Conservation (phyloP, 257 asterid genomes). For the Solanum medicagineum region DNA sequence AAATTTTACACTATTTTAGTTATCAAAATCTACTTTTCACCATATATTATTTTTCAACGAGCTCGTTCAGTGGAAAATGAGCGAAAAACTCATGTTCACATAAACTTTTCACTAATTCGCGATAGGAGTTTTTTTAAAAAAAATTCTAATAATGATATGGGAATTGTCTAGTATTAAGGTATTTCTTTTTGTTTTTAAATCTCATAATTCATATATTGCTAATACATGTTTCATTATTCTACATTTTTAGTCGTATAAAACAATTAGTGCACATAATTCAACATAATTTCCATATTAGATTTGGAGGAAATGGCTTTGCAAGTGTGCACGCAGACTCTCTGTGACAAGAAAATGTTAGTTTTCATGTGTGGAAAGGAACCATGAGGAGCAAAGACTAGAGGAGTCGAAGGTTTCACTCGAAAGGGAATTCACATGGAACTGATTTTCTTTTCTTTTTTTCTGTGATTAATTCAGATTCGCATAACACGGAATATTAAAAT, state of each 20-base stretch:
- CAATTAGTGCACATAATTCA: not conserved
- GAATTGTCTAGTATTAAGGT: not conserved
- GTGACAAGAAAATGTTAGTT: not conserved
- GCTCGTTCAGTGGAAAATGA: too few relatives aligned
- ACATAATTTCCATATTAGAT: not conserved
- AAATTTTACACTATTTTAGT: too few relatives aligned
- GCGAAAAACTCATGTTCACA: too few relatives aligned
- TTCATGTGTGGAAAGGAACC: not conserved
- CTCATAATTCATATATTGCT: not conserved
- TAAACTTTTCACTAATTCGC: too few relatives aligned
- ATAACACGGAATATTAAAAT: not conserved
- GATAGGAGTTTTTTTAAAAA: too few relatives aligned
- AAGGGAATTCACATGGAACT: not conserved
- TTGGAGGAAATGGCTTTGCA: not conserved
- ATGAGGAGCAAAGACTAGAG: not conserved
- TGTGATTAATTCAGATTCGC: not conserved
- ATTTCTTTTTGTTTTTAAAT: not conserved
- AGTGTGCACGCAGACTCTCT: not conserved
- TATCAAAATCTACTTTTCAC: not conserved
- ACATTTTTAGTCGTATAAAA: not conserved
- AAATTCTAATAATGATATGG: too few relatives aligned
- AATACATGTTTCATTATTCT: not conserved
- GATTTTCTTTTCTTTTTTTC: not conserved
- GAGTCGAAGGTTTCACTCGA: slow-evolving; percentile 1
- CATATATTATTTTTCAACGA: not conserved